Base-by-base conservation (phyloP, 306 rosid genomes). In the Purshia tridentata region DNA sequence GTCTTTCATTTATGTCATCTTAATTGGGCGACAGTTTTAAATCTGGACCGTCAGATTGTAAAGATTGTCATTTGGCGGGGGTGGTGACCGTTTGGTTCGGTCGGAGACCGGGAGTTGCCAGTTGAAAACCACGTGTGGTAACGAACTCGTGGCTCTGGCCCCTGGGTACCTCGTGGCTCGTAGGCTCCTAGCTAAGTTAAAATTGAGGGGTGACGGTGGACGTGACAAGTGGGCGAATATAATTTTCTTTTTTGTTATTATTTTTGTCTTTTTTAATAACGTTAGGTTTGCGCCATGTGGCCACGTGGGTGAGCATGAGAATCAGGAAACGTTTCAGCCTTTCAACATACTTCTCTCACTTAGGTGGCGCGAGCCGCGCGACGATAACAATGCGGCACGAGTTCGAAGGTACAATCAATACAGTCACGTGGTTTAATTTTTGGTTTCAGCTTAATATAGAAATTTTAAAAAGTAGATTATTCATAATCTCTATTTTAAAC, bases 41-140 rank as follows among this genome's bases (percentile, higher is more conserved):
- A 76, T 74, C 15, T 29, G 8, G 9, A 69, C 81, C 86, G 72
- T 89, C 66, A 19, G 88, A 88, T 83, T 18, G 22, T 22, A 70
- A 57, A 60, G 66, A 77, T 62, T 3, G 46, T 72, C 77, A 54
- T 61, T 68, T 61, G 48, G 45, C 45, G 6, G 48, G 48, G 61
- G 37, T 19, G 76, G 69, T 76, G 64, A 77, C 84, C 72, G 76
- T 78, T 15, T 16, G 77, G 72, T 55, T 78, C 73, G 74, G 56
- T 77, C 29, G 39, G 62, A 6, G 51, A 64, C 64, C 73, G 60
- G 76, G 68, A 54, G 56, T 45, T 16, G n/a, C 76, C 73, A 70
- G 83, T 63, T 29, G 20, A 55, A n/a, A 15, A 73, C 78, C 92
- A 78, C 96, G 85, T 87, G 89, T 80, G 81, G 67, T 56, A 55